Base-by-base conservation (phyloP, 805 yeast genomes). In the Suhomyces sp. region DNA sequence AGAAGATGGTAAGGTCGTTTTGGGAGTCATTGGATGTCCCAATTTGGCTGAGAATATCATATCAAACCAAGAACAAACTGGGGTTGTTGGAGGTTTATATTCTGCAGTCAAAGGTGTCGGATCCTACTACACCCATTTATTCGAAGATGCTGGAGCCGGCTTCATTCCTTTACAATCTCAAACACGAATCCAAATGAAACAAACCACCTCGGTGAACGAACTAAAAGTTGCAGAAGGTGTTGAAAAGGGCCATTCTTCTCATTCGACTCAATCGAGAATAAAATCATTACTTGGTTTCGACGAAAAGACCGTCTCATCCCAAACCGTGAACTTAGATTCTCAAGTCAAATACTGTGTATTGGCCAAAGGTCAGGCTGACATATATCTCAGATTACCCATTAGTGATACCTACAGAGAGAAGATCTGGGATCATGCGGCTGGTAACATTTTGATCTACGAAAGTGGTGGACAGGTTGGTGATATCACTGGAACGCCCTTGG, bases 351-450 rank as follows among this genome's bases (percentile, higher is more conserved):
- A 93, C 66, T 91, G 98, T 65, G 78, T 90, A 11, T 72, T 93
- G 29, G 81, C 97, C 8, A 74, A 82, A 43, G 98, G 98, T 22
- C 83, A 83, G 37, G 98, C 96, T 3, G 97, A 93, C 50, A 75
- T 93, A 10, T 93, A 95, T 51, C 68, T 93, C 42, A 80, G 99
- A 48, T 65, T 95, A 39, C 99, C 99, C 10, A 77, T 81, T 29
- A 79, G 74, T 46, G 69, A 78, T 33, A 62, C 74, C 3, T 93
- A 90, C 58, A 75, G 86, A 50, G 99, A 93, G 58, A 93, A 93
- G 62, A 88, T 93, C 41, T 93, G 98, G 98, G 99, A 93, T 62
- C 99, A 93, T 58, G 98, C 98, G 13, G 95, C 97, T 2, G 99
- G 98, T 3, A 83, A 84, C 51, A 70, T 91, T 10, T 72, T 93